Evolutionary conservation across 164 flowering plant genomes (phyloP), one percentile per base, ranked within the genome.

Genomic region (Nymphaea colorata): DNA sequence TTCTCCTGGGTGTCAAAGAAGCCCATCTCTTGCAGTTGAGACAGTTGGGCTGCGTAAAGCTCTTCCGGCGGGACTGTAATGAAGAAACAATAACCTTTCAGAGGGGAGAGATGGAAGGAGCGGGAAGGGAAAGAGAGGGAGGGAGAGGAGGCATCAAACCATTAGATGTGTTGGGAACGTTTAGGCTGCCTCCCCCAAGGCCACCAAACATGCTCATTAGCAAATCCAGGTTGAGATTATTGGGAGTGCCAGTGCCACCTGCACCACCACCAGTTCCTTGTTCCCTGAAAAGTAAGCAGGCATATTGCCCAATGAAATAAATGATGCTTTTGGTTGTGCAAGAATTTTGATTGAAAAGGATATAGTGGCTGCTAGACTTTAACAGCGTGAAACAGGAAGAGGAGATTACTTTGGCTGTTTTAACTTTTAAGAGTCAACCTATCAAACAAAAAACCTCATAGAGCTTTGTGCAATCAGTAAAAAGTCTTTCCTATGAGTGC

Each of bases 1-100:
- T 94, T 94, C 79, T 91, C 97, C 77, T 86, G 89, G 3, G 90
- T 86, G 73, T 94, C 99, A 74, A 86, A 84, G 81, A 91, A 94
- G 57, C 99, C 99, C 99, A 91, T 94, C 74, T 94, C 99, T 80
- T 87, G 98, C 63, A 94, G 96, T 77, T 88, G 99, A 44, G 88
- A 69, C 45, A 94, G 82, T 70, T 94, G 96, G n/a, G 91, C 84
- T 6, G 98, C 96, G 74, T 94, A 94, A 4, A 87, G 88, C 75
- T 94, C 79, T 70, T 94, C 99, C 0, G 96, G 96, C n/a, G 98
- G 98, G 62, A 86, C 99, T 91, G 74, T 66, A 69, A 59, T 8
- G 14, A 15, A 51, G 57, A 51, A 51, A 10, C 14, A 51, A 51
- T 10, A 15, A 25, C 36, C 36, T 25, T 51, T 51, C 57, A 51